A percentile compares a stretch with the other conserved stretches of the same genome.
Conservation (phyloP, 495 filamentous ascomycete genomes). For the Talaromyces trachyspermus region DNA sequence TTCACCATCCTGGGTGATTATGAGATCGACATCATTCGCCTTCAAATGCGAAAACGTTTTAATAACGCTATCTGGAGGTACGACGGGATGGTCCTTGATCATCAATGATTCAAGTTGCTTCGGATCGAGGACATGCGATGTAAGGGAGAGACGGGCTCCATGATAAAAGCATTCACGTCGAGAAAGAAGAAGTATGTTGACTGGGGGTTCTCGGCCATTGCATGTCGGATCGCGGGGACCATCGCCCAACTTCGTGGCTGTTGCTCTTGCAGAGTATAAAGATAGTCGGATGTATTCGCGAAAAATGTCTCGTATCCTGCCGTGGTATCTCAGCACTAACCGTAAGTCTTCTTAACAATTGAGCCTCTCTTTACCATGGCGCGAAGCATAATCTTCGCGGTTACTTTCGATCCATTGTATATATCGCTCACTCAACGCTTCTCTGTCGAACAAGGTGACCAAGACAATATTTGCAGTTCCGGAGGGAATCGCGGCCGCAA, state of each 20-base stretch:
- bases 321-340: slow-evolving; percentile 6
- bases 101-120: slow-evolving; percentile 67
- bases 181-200: slow-evolving; percentile 79
- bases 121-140: slow-evolving; percentile 60
- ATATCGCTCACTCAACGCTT: slow-evolving; percentile 51
- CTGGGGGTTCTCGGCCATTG: slow-evolving; percentile 69
- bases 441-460: slow-evolving; percentile 73
- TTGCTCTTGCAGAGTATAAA: slow-evolving; percentile 46
- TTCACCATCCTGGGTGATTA: slow-evolving; percentile 77
- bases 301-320: slow-evolving; percentile 86
- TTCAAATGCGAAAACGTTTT: slow-evolving; percentile 82
- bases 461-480: slow-evolving; percentile 77
- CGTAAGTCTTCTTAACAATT: no score
- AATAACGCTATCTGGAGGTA: slow-evolving; percentile 93
- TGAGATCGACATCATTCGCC: slow-evolving; percentile 69
- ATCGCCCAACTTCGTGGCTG: slow-evolving; percentile 67
- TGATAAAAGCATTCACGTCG: slow-evolving; percentile 75
- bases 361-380: slow-evolving; percentile 89
- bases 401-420: slow-evolving; percentile 70
- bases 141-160: slow-evolving; percentile 70
- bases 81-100: slow-evolving; percentile 76
- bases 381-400: slow-evolving; percentile 73
- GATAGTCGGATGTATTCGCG: slow-evolving; percentile 65
- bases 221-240: slow-evolving; percentile 83
- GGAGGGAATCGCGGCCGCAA: slow-evolving; percentile 38